A percentile compares a stretch with the other conserved stretches of the same genome.
Evolutionary conservation across 2,329 filamentous ascomycete species (phyloP).

Genomic region (Colletotrichum cuscutae): DNA sequence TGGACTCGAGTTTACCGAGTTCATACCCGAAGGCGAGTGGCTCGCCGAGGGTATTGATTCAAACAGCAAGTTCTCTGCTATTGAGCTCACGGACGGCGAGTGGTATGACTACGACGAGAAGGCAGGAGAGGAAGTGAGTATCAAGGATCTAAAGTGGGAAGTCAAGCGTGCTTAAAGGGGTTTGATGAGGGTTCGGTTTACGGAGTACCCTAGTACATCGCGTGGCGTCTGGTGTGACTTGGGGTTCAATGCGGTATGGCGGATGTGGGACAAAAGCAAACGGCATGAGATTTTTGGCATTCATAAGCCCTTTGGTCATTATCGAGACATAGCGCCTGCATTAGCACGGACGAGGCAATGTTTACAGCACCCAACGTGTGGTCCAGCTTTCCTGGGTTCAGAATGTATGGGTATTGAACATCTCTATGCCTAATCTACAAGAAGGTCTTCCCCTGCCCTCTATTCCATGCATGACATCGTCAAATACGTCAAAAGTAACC

Average conservation of each 20-base stretch:
- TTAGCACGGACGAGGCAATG: background rate
- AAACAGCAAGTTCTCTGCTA: conserved; percentile 80
- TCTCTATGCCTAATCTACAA: conserved; percentile 33
- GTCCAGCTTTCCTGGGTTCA: background rate
- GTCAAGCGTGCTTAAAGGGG: conserved; percentile 74
- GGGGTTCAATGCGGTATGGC: background rate
- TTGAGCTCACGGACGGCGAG: conserved; percentile 89
- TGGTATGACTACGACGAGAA: conserved; percentile 99
- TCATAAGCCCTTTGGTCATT: background rate
- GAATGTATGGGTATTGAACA: conserved; percentile 33
- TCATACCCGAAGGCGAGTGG: conserved; percentile 95
- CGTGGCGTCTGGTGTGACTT: background rate
- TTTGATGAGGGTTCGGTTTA: background rate
- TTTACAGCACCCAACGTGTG: background rate
- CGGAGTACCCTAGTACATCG: conserved; percentile 25
- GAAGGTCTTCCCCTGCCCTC: conserved; percentile 16
- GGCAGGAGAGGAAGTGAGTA: conserved; percentile 88
- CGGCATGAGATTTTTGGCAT: background rate
- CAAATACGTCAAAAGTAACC: conserved; percentile 21
- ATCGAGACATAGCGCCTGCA: background rate
- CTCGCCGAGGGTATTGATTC: conserved; percentile 85
- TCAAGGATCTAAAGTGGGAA: conserved; percentile 89
- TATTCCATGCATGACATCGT: conserved; percentile 25
- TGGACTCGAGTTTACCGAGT: conserved; percentile 90
- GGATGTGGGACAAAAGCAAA: background rate